phyloP scores from a whole-genome alignment of 306 rosid species.

The Dalbergia oliveri region DNA sequence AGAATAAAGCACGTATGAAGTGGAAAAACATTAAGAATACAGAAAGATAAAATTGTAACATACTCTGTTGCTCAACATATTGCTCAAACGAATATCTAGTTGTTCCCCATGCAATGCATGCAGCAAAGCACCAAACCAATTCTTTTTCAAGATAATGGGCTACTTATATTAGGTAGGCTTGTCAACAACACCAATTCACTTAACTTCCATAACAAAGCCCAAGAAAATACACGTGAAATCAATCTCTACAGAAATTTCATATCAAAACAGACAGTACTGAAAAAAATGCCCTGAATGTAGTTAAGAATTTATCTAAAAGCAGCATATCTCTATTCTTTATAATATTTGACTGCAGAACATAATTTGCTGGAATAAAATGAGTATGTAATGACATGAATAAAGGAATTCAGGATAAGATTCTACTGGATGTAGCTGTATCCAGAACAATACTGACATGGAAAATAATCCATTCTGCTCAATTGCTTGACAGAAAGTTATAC shows the following conservation, averaged over 20 bases:
- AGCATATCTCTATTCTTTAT: not conserved
- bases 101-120: constrained; percentile 39
- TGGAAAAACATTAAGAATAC: constrained; percentile 31
- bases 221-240: constrained; percentile 23
- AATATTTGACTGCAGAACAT: constrained; percentile 17
- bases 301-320: constrained; percentile 2
- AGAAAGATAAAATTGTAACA: constrained; percentile 22
- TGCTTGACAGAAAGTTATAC: constrained; percentile 5
- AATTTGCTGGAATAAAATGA: constrained; percentile 29
- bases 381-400: constrained; percentile 9
- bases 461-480: not conserved
- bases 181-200: constrained; percentile 25
- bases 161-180: constrained; percentile 7
- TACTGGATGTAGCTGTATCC: not conserved
- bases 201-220: constrained; percentile 25
- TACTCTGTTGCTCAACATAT: constrained; percentile 27
- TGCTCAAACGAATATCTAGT: constrained; percentile 24
- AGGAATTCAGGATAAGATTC: constrained; percentile 2
- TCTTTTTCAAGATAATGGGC: constrained; percentile 20
- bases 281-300: not conserved
- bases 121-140: constrained; percentile 35
- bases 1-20: constrained; percentile 24
- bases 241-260: constrained; percentile 15
- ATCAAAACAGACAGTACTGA: constrained; percentile 19
- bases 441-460: constrained; percentile 20